Conservation (phyloP, 2,329 filamentous ascomycete species). For the Monilinia vaccinii-corymbosi region DNA sequence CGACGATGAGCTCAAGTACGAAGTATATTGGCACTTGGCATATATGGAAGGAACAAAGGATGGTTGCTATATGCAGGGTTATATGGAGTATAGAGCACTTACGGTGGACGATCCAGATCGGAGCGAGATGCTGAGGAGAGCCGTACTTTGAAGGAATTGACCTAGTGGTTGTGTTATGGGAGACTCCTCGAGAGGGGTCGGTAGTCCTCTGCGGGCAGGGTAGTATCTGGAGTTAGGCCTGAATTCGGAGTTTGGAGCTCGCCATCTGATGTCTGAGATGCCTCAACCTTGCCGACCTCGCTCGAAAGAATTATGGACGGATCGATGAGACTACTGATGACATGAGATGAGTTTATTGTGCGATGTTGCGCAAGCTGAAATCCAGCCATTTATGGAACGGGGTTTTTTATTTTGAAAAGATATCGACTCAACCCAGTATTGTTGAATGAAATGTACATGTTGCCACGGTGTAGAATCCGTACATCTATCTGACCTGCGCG, state of each 20-base stretch:
- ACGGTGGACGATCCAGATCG: neutral
- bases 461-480: neutral
- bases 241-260: neutral
- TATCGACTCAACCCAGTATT: neutral
- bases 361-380: neutral
- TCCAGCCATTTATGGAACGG: neutral
- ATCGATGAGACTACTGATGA: neutral
- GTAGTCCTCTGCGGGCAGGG: neutral
- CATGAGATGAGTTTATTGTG: neutral
- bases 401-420: neutral
- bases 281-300: neutral
- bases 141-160: neutral
- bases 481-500: neutral
- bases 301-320: neutral
- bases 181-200: neutral
- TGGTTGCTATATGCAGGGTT: neutral
- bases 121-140: conserved; percentile 1
- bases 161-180: conserved; percentile 1
- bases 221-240: neutral
- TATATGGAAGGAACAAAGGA: conserved; percentile 7
- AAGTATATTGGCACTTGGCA: conserved; percentile 6
- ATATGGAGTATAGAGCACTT: conserved; percentile 2
- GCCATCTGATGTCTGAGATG: neutral
- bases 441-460: neutral
- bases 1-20: conserved; percentile 4